Evolutionary conservation across 345 rosid genomes (phyloP), one percentile per base, ranked within the genome.

Genomic region (Euphorbia tirucalli): DNA sequence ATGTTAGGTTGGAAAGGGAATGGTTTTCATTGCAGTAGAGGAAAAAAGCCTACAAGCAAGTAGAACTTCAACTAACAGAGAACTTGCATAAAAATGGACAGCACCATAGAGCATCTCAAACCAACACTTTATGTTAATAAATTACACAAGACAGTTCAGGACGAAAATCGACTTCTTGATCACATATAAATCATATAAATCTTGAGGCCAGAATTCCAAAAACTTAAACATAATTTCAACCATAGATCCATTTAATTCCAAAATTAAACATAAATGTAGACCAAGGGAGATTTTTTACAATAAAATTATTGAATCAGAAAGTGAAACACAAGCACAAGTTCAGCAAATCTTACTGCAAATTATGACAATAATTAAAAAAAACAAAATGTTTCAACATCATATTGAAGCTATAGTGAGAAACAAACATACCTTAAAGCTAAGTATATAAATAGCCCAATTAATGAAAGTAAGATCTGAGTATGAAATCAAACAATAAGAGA

Each of bases 1-100:
- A 60, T 5, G 63, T 54, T 67, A 67, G 15, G 11, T 28, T 54
- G 31, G 57, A 77, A 65, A 27, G 21, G 28, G 24, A 11, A 37
- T 1, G 16, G 3, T 44, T 46, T 11, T 54, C 48, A 0, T n/a
- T 18, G 41, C 4, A 37, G 49, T 2, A 5, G 48, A 56, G 8
- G 11, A 35, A 71, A 50, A 4, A 52, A 41, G 39, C 21, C 0
- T 68, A 22, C 61, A 31, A 31, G 61, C 61, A 52, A 22, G 71
- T 18, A 52, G 52, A 57, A 68, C 24, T 66, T 18, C 39, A 46
- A 31, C 24, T 27, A 27, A 27, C 28, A 24, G 1, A 24, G n/a
- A n/a, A n/a, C n/a, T n/a, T n/a, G n/a, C n/a, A n/a, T n/a, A n/a
- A n/a, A n/a, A n/a, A n/a, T n/a, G n/a, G n/a, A n/a, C n/a, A n/a